Conservation (phyloP, 2,329 filamentous ascomycete genomes). For the Escovopsis sp. region DNA sequence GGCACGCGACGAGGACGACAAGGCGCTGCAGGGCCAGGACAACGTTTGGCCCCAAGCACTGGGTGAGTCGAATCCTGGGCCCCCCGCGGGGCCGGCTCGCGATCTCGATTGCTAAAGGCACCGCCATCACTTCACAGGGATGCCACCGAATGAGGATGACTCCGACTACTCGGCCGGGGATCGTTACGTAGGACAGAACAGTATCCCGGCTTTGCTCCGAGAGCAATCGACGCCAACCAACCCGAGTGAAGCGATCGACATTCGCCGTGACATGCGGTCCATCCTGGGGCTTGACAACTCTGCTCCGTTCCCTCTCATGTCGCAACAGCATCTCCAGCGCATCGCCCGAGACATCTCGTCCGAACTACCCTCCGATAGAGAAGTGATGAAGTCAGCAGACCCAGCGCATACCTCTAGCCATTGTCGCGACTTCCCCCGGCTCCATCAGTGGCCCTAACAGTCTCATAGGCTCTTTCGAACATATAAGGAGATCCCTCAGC, state of each 20-base stretch:
- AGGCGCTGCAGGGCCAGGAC: slow-evolving; percentile 21
- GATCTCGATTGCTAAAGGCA: neutral
- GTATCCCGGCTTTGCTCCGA: slow-evolving; percentile 49
- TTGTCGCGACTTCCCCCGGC: neutral
- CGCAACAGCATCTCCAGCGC: slow-evolving; percentile 43
- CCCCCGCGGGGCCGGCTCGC: neutral
- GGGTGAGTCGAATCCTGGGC: slow-evolving; percentile 14
- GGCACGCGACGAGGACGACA: slow-evolving; percentile 17
- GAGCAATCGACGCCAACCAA: slow-evolving; percentile 43
- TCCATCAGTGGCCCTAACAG: slow-evolving; percentile 3
- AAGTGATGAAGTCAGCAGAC: slow-evolving; percentile 46
- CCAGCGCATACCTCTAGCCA: neutral
- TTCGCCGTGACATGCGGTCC: slow-evolving; percentile 50
- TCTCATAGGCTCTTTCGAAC: slow-evolving; percentile 42
- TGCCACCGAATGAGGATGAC: slow-evolving; percentile 32
- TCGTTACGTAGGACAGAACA: slow-evolving; percentile 52
- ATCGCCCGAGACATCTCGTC: slow-evolving; percentile 45
- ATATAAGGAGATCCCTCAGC: slow-evolving; percentile 53
- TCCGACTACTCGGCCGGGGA: slow-evolving; percentile 37
- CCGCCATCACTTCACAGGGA: slow-evolving; percentile 8
- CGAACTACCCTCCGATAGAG: slow-evolving; percentile 48
- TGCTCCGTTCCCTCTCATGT: slow-evolving; percentile 54
- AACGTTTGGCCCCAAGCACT: slow-evolving; percentile 27
- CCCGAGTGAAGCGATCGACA: slow-evolving; percentile 38
- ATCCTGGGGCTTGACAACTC: slow-evolving; percentile 52